Conservation (phyloP, 1,284 basidiomycete genomes). For the Rhodotorula sp. region DNA sequence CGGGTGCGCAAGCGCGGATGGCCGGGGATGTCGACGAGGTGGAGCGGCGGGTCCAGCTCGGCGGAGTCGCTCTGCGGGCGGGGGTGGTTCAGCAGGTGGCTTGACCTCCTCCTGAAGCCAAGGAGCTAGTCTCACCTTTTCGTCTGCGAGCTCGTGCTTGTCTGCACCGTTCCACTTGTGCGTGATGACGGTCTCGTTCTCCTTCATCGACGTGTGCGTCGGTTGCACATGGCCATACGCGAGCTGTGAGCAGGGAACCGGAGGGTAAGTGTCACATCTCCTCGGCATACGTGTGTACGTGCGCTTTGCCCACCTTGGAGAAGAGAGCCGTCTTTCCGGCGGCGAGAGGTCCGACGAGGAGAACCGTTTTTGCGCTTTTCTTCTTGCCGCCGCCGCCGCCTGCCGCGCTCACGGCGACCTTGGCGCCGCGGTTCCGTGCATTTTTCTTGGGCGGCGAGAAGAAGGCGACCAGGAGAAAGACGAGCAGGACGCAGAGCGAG, state of each 20-base stretch:
- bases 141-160: background rate
- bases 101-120: background rate
- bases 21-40: constrained; percentile 44
- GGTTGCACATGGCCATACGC: constrained; percentile 36
- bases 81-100: background rate
- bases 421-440: background rate
- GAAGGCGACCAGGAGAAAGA: constrained; percentile 17
- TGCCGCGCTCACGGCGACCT: background rate
- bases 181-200: constrained; percentile 39
- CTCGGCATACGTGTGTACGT: background rate
- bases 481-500: constrained; percentile 29
- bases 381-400: background rate
- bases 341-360: constrained; percentile 41
- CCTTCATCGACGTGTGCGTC: constrained; percentile 43
- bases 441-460: background rate
- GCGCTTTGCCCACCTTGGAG: constrained; percentile 30
- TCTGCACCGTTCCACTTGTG: constrained; percentile 11
- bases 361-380: constrained; percentile 15
- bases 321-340: constrained; percentile 44
- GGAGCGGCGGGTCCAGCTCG: constrained; percentile 7
- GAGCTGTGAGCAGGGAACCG: constrained; percentile 22
- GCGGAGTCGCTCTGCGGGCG: background rate
- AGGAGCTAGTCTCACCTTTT: constrained; percentile 10
- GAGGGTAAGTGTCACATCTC: too few species aligned
- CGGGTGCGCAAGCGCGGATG: constrained; percentile 44